phyloP scores from a whole-genome alignment of 768 basidiomycete species.

The Mycena galopus region DNA sequence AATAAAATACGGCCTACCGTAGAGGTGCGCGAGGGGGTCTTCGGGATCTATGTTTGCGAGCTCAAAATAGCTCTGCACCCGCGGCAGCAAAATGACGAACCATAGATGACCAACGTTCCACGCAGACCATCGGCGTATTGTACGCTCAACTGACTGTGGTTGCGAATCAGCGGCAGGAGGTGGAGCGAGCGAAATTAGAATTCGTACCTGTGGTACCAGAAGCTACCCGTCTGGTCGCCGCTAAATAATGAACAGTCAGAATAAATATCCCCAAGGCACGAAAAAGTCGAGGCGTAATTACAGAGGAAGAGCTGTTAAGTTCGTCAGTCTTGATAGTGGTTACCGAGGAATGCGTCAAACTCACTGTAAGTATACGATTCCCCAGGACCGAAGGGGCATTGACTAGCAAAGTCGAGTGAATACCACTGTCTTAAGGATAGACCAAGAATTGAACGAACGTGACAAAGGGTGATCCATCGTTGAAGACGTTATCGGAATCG shows the following conservation, averaged over 20 bases:
- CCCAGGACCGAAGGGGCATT: slow-evolving; percentile 19
- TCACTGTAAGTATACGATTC: slow-evolving; percentile 26
- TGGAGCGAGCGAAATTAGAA: neutral
- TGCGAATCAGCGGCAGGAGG: neutral
- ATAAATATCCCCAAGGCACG: neutral
- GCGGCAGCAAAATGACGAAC: neutral
- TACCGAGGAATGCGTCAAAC: neutral
- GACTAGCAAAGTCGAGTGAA: neutral
- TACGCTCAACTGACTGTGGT: slow-evolving; percentile 48
- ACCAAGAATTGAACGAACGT: slow-evolving; percentile 5
- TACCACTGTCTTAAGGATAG: neutral
- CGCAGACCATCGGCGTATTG: slow-evolving; percentile 56
- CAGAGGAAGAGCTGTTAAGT: slow-evolving; percentile 25
- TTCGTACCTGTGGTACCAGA: slow-evolving; percentile 41
- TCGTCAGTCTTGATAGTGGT: neutral
- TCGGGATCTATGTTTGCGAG: slow-evolving; percentile 6
- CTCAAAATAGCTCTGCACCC: neutral
- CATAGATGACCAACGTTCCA: slow-evolving; percentile 40
- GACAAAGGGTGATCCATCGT: slow-evolving; percentile 22
- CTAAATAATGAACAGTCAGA: slow-evolving; percentile 1
- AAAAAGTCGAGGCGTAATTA: neutral
- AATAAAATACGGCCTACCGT: slow-evolving; percentile 1
- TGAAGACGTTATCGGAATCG: slow-evolving; percentile 2
- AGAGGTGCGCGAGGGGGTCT: slow-evolving; percentile 19
- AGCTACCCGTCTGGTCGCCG: slow-evolving; percentile 51